Base-by-base conservation (phyloP, 2,329 filamentous ascomycete genomes). In the Fusarium armeniacum region DNA sequence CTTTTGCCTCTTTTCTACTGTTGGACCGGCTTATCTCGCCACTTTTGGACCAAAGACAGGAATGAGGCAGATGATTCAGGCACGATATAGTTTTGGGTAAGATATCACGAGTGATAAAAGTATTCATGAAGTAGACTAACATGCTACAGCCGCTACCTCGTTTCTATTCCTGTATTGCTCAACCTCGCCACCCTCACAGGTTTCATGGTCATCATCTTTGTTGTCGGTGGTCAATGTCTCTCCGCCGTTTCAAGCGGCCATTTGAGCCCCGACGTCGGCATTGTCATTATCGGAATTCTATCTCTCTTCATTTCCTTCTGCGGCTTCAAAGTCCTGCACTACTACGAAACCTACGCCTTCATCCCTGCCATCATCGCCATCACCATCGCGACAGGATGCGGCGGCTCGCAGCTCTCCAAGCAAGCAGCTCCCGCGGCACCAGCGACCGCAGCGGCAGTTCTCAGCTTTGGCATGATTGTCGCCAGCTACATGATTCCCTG, bases 31-130 rank as follows among this genome's bases (percentile, higher is more conserved):
- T 5, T 89, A 86, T 70, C 79, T 90, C 28, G 84, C 84, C 43
- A 88, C 85, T 0, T 77, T 89, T 52, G 88, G 88, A 0, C 86
- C 88, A 6, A 86, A 85, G 76, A 90, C 87, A 12, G 89, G 88
- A 43, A 85, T 91, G 83, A 83, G 89, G 18, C 88, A 90, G 76
- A 89, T 91, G 83, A 84, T 91, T 10, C 87, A 89, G 69, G 88
- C 89, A 6, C 82, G 89, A 24, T 91, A 86, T 76, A 86, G 85
- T 41, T 91, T 89, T 74, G 88, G 87, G 81, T 86, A 78, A 66
- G 43, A 59, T 11, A n/a, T 10, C 28, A 30, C 18, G 16, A 43
- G 4, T 24, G 32, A n/a, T 6, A 18, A 26, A 30, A 15, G 3
- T 30, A 24, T 11, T 30, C 12, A 26, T 20, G 30, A 13, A 2